phyloP scores from a whole-genome alignment of 768 basidiomycete species.

The Rhodocollybia butyracea region DNA sequence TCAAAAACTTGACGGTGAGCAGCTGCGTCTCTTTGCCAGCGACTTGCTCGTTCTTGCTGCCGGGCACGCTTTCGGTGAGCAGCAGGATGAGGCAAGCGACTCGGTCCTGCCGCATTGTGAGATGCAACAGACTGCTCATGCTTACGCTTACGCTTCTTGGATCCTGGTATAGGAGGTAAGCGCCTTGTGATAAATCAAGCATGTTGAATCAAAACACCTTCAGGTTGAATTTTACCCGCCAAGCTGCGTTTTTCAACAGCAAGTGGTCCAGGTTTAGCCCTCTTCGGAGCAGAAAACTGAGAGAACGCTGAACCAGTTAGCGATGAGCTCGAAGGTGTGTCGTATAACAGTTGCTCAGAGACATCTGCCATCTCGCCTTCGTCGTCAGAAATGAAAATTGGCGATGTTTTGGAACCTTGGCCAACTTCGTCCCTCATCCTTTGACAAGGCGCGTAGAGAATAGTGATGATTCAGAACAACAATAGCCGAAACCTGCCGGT shows the following conservation, averaged over 20 bases:
- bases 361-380: constrained; percentile 12
- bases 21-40: not conserved
- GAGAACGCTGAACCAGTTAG: not conserved
- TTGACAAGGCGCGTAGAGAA: too few relatives aligned
- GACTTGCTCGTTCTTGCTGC: not conserved
- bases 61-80: not conserved
- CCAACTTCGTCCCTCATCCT: not conserved
- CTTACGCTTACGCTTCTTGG: constrained; percentile 8
- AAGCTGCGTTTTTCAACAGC: not conserved
- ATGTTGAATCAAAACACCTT: not conserved
- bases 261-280: not conserved
- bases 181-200: not conserved
- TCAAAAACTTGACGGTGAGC: not conserved
- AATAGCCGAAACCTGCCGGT: too few relatives aligned
- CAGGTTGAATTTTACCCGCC: not conserved
- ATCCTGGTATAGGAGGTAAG: not conserved
- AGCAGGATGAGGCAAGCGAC: not conserved
- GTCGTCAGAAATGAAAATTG: constrained; percentile 26
- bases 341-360: not conserved
- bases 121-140: not conserved
- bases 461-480: too few relatives aligned
- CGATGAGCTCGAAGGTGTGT: not conserved
- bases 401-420: constrained; percentile 22
- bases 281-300: not conserved
- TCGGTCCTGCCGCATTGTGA: not conserved